Conservation (phyloP, 2,329 filamentous ascomycete genomes). For the Arthrobotrys sphaeroides region DNA sequence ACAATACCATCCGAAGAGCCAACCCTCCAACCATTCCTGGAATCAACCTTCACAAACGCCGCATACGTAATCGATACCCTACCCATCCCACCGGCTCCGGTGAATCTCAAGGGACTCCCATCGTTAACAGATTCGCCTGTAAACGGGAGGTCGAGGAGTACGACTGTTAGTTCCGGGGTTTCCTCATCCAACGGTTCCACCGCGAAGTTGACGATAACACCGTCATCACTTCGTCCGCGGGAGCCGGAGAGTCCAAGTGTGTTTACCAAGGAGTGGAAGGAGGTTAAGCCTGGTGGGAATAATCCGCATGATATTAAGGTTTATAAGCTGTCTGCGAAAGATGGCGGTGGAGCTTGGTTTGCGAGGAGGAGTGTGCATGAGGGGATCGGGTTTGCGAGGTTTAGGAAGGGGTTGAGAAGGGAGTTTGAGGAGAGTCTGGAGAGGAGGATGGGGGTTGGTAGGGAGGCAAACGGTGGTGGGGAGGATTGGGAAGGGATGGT, state of each 20-base stretch:
- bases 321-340: conserved; percentile 80
- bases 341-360: conserved; percentile 90
- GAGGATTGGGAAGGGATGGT: conserved; percentile 37
- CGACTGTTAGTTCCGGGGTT: conserved; percentile 1
- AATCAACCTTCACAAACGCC: conserved; percentile 34
- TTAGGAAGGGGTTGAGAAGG: conserved; percentile 77
- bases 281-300: conserved; percentile 76
- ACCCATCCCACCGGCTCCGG: conserved; percentile 28
- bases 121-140: background rate
- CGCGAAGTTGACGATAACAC: conserved; percentile 12
- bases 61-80: conserved; percentile 43
- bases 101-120: background rate
- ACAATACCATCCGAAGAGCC: conserved; percentile 16
- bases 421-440: conserved; percentile 70
- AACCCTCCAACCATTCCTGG: conserved; percentile 29
- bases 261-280: conserved; percentile 80
- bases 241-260: background rate
- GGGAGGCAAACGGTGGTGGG: background rate
- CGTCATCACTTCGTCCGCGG: conserved; percentile 11
- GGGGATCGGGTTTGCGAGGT: conserved; percentile 78
- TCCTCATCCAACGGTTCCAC: background rate
- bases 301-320: conserved; percentile 80
- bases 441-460: conserved; percentile 25
- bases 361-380: conserved; percentile 83
- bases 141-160: conserved; percentile 7